Evolutionary conservation across 2,329 filamentous ascomycete genomes (phyloP), one percentile per base, ranked within the genome.

Genomic region (Alternaria postmessia): DNA sequence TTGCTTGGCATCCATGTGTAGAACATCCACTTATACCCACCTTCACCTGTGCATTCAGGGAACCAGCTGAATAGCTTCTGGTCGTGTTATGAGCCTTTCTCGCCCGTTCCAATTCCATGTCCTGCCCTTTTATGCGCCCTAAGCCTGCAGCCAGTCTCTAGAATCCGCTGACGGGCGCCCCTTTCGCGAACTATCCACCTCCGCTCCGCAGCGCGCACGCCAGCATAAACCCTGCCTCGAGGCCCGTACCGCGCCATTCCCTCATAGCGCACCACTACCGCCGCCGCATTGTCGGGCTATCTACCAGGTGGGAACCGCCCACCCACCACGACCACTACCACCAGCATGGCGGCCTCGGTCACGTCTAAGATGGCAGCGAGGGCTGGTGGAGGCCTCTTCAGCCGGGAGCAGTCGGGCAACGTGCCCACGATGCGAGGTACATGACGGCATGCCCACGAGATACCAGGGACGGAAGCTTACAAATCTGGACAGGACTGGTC

Each of bases 401-500:
- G 78, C 68, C 78, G 79, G 65, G 78, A 75, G 58, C 77, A 71
- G 66, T 76, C 77, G 48, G 75, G 78, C 68, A 80, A 80, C 71
- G 75, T 76, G 41, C 73, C 76, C 30, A 76, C 79, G 22, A 81
- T 81, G 79, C 77, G 79, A 72, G 79, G 76, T 74, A 74, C 49
- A 57, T 51, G 56, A 43, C 28, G 42, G 24, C 22, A 20, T 14
- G 47, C 38, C 38, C 44, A 22, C 5, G 9, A 3, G 9, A 5
- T 28, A 14, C 36, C 18, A 38, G n/a, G 53, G 20, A 39, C 24
- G 24, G 36, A 57, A 59, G 57, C 69, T 72, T 38, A 73, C 62
- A 51, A 12, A 36, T 9, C 20, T 38, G 34, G 61, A 43, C 81
- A 80, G 94, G 95, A 28, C 85, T 99, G 70, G 95, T 99, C 48